A percentile compares a stretch with the other conserved stretches of the same genome.
These are phyloP conservation scores for Coemansia sp. DNA, from an alignment of 192 early-diverging fungal genomes.

Conservation along the genomic window DNA sequence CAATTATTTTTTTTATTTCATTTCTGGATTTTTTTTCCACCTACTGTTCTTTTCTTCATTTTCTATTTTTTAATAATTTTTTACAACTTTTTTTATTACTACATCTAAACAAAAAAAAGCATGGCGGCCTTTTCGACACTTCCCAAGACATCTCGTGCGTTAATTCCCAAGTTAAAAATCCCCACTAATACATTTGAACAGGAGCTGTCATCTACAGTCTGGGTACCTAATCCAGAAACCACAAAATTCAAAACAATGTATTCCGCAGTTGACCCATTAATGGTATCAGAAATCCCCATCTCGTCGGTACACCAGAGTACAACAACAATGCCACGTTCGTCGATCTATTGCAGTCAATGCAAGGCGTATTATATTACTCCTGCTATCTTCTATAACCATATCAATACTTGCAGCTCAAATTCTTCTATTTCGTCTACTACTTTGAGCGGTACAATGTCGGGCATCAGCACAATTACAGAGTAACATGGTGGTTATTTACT, in stretches of 20 bases:
- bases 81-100: neutral
- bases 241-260: slow-evolving; percentile 38
- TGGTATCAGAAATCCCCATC: too few relatives aligned
- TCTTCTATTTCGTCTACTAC: neutral
- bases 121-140: neutral
- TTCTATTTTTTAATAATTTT: neutral
- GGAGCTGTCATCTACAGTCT: slow-evolving; percentile 6
- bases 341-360: slow-evolving; percentile 50
- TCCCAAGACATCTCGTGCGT: neutral
- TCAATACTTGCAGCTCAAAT: slow-evolving; percentile 17
- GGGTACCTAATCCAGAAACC: slow-evolving; percentile 39
- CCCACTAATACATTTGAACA: slow-evolving; percentile 9
- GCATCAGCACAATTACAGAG: neutral
- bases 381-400: slow-evolving; percentile 19
- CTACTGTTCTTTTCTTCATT: neutral
- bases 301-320: neutral
- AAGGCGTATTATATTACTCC: slow-evolving; percentile 27
- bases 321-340: neutral
- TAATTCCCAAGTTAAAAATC: slow-evolving; percentile 16
- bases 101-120: neutral
- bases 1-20: neutral
- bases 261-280: neutral
- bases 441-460: neutral
- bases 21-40: neutral
- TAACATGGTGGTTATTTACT: neutral